Evolutionary conservation across 116 monocot species (phyloP).

Genomic region (Zostera marina): DNA sequence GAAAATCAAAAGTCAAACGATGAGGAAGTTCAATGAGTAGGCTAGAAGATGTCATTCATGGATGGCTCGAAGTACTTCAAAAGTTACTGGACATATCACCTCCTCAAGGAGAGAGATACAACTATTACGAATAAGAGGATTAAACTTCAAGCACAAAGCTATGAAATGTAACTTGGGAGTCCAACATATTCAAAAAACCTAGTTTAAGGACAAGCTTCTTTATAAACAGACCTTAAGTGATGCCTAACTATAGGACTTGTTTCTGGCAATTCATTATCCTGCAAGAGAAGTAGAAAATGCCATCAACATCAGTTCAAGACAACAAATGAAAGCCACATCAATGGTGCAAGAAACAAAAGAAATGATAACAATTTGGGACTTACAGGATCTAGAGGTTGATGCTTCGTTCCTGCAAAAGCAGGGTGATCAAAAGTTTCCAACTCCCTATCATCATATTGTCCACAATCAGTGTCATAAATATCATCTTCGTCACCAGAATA

Average conservation of each 20-base stretch:
- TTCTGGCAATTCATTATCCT: constrained; percentile 7
- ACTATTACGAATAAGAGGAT: not conserved
- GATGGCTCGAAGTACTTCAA: too few species aligned
- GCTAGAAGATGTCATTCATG: too few species aligned
- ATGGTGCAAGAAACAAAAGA: not conserved
- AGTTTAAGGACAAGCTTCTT: constrained; percentile 3
- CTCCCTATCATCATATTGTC: not conserved
- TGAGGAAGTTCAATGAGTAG: too few species aligned
- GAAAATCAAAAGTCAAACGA: too few species aligned
- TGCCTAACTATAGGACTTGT: constrained; percentile 8
- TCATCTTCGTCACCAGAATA: constrained; percentile 4
- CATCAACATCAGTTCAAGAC: not conserved
- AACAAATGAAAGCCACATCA: not conserved
- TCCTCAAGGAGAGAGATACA: too few species aligned
- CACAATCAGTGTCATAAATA: not conserved
- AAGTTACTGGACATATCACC: too few species aligned
- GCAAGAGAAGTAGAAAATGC: not conserved
- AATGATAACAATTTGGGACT: not conserved
- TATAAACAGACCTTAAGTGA: constrained; percentile 2
- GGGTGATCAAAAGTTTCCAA: constrained; percentile 5
- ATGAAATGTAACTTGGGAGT: constrained; percentile 5
- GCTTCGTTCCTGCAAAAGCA: not conserved
- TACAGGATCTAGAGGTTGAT: not conserved
- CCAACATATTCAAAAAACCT: constrained; percentile 2
- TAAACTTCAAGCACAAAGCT: not conserved